These are phyloP conservation scores for Rutstroemia sp. DNA, from an alignment of 2,329 filamentous ascomycete genomes.

Conservation along the genomic window DNA sequence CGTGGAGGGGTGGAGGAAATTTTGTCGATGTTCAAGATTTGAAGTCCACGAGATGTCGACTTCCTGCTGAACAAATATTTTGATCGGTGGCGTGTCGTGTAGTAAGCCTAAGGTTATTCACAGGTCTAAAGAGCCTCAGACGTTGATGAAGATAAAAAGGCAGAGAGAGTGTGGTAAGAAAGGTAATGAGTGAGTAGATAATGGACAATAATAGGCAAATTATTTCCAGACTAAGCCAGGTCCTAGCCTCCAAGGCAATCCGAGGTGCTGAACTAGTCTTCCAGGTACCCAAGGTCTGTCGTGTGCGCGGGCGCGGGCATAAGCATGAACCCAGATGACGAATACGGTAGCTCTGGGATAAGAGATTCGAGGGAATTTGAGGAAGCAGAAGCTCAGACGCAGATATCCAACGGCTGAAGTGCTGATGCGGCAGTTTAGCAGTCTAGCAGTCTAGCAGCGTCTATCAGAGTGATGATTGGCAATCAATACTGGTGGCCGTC, in stretches of 20 bases:
- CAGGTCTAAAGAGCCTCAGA: background rate
- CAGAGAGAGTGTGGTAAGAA: too few species aligned
- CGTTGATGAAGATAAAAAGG: background rate
- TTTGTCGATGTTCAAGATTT: background rate
- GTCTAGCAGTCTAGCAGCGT: too few species aligned
- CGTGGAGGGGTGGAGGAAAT: slow-evolving; percentile 3
- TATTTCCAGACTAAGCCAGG: background rate
- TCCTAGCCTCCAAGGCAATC: too few species aligned
- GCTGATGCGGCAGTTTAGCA: too few species aligned
- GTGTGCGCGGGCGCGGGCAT: too few species aligned
- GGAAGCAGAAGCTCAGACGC: too few species aligned
- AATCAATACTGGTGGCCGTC: too few species aligned
- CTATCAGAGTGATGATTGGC: too few species aligned
- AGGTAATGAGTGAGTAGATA: background rate
- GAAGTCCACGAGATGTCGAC: background rate
- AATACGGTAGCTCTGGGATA: background rate
- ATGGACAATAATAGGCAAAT: background rate
- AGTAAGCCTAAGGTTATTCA: background rate
- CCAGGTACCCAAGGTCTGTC: too few species aligned
- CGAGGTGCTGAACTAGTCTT: too few species aligned
- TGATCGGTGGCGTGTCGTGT: background rate
- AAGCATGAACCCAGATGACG: background rate
- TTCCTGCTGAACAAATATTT: background rate
- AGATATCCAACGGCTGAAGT: too few species aligned
- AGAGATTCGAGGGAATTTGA: background rate